Evolutionary conservation across 768 basidiomycete species (phyloP).

Genomic region (Candolleomyces aberdarensis): DNA sequence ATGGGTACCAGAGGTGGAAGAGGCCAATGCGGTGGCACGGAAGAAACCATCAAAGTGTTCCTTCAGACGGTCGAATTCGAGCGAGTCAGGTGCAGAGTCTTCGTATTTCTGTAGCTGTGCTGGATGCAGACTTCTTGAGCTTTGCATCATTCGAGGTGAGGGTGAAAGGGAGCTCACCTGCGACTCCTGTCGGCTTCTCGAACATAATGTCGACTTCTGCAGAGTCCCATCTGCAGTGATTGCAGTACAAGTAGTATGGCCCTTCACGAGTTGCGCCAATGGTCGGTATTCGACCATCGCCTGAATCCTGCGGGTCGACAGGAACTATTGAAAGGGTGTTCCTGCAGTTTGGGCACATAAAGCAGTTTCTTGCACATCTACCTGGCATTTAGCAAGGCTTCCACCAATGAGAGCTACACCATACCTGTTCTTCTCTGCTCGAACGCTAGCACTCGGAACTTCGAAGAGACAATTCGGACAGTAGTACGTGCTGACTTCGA

Average conservation of each 20-base stretch:
- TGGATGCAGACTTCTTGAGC: conserved; percentile 25
- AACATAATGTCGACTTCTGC: conserved; percentile 88
- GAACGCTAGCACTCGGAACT: conserved; percentile 96
- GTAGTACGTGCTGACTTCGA: conserved; percentile 96
- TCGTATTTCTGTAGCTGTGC: conserved; percentile 90
- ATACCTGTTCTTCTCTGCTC: conserved; percentile 95
- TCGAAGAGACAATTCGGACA: conserved; percentile 99
- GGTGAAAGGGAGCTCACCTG: conserved; percentile 50
- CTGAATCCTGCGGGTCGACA: conserved; percentile 72
- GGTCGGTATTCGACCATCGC: conserved; percentile 52
- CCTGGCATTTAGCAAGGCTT: conserved; percentile 5
- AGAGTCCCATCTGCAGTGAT: conserved; percentile 94
- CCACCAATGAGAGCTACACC: conserved; percentile 6
- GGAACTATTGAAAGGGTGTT: conserved; percentile 91
- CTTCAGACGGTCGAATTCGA: conserved; percentile 93
- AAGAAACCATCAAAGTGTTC: conserved; percentile 97
- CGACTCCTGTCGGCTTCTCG: conserved; percentile 94
- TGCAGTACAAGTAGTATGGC: conserved; percentile 89
- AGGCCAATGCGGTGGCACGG: conserved; percentile 74
- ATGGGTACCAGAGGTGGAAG: conserved; percentile 51
- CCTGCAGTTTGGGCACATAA: conserved; percentile 90
- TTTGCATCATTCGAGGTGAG: background rate
- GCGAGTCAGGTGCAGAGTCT: conserved; percentile 77
- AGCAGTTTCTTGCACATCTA: conserved; percentile 98
- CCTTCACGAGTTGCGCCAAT: conserved; percentile 45